Evolutionary conservation across 1,139 yeast genomes (phyloP).

Genomic region (Casaregolazyma lundiana): DNA sequence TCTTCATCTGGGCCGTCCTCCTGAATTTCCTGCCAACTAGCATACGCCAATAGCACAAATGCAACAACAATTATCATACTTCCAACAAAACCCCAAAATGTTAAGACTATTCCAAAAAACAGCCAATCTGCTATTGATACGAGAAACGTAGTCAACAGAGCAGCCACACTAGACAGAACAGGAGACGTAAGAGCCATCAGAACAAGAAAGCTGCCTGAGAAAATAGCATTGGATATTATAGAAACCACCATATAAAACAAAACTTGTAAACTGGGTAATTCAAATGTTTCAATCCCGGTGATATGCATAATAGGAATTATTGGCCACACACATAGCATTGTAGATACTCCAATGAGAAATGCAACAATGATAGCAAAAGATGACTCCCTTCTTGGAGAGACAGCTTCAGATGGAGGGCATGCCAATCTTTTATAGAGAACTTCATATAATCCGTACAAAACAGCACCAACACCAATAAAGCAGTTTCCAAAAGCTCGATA

Average conservation of each 20-base stretch:
- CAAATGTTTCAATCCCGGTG: slow-evolving; percentile 55
- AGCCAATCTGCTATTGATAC: slow-evolving; percentile 78
- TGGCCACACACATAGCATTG: slow-evolving; percentile 48
- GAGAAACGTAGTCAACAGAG: slow-evolving; percentile 69
- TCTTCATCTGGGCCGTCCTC: slow-evolving; percentile 47
- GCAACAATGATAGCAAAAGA: slow-evolving; percentile 56
- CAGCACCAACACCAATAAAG: slow-evolving; percentile 71
- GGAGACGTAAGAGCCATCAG: slow-evolving; percentile 84
- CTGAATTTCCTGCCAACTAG: slow-evolving; percentile 67
- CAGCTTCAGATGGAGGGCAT: slow-evolving; percentile 61
- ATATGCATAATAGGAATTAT: slow-evolving; percentile 50
- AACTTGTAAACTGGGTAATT: slow-evolving; percentile 44
- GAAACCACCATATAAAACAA: slow-evolving; percentile 43
- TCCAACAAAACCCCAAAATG: slow-evolving; percentile 36
- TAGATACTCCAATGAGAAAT: slow-evolving; percentile 55
- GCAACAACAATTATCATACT: slow-evolving; percentile 51
- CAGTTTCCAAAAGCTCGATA: slow-evolving; percentile 66
- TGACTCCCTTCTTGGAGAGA: slow-evolving; percentile 52
- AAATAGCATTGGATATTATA: slow-evolving; percentile 57
- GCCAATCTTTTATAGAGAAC: slow-evolving; percentile 71
- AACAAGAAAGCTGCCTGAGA: slow-evolving; percentile 69
- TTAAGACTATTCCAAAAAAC: slow-evolving; percentile 51
- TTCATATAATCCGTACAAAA: slow-evolving; percentile 79
- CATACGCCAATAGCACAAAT: slow-evolving; percentile 61
- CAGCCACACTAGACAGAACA: slow-evolving; percentile 77